These are phyloP conservation scores for Coniosporium apollinis DNA, from an alignment of 495 filamentous ascomycete genomes.

Conservation along the genomic window DNA sequence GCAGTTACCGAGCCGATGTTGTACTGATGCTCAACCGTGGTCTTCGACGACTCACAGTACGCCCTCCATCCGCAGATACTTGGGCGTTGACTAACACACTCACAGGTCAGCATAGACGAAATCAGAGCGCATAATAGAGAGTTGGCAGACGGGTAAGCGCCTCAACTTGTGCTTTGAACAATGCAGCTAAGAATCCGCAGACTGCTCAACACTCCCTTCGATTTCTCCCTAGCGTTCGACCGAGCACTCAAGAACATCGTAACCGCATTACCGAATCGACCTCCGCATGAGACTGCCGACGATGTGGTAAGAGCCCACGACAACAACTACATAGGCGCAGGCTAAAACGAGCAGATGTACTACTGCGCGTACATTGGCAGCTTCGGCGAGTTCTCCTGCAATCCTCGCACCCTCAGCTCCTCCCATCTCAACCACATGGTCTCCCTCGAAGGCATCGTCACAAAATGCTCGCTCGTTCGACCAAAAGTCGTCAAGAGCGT, in stretches of 20 bases:
- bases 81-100: neutral
- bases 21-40: conserved; percentile 86
- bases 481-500: conserved; percentile 97
- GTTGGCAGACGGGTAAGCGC: conserved; percentile 58
- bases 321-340: too few species aligned
- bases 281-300: conserved; percentile 38
- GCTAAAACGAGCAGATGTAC: conserved; percentile 39
- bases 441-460: conserved; percentile 94
- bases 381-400: conserved; percentile 89
- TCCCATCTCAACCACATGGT: conserved; percentile 88
- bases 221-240: conserved; percentile 75
- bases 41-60: conserved; percentile 47
- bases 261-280: conserved; percentile 51
- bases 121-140: conserved; percentile 79
- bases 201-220: conserved; percentile 72
- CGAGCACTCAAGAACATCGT: conserved; percentile 76
- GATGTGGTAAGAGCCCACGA: conserved; percentile 49
- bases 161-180: neutral
- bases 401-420: conserved; percentile 81
- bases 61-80: conserved; percentile 14
- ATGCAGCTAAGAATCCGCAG: conserved; percentile 15
- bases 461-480: conserved; percentile 83
- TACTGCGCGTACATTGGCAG: conserved; percentile 92
- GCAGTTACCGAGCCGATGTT: conserved; percentile 65
- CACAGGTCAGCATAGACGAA: conserved; percentile 80